Evolutionary conservation across 345 rosid species (phyloP), one percentile per base, ranked within the genome.

Genomic region (Salix udensis): DNA sequence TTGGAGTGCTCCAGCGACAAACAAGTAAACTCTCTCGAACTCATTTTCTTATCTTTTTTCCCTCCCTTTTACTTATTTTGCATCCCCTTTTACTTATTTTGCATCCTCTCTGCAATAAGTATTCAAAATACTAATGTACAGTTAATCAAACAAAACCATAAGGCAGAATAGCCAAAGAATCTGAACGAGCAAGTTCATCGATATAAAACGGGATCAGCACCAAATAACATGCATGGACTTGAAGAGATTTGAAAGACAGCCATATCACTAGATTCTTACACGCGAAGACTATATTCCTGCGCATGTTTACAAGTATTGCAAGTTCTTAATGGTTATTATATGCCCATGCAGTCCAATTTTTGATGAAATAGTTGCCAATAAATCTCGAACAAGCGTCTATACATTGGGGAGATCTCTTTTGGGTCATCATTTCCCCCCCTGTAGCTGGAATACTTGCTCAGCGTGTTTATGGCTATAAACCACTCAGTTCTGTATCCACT

Each of bases 311-410:
- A 10, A 42, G 11, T 9, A 60, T n/a, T 21, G 34, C 7, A 60
- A 68, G 5, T 18, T 42, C 28, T 61, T 44, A 37, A 11, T 31
- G 21, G 24, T 34, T 31, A 31, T 48, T 62, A 4, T 48, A 16
- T 36, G 66, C 53, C 21, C n/a, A 26, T 34, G 81, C 90, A 92
- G 98, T 78, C 97, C 98, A 5, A 92, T 92, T 66, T 92, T 92
- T 79, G 97, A 97, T 68, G 98, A 94, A 84, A 92, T 94, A 36
- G 97, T 94, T 26, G 95, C 97, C 5, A 94, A 89, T 86, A 94
- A 78, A 74, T 85, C 97, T 62, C 85, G 94, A 31, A 31, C 34
- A 31, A 31, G 94, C 52, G 89, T 94, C 28, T 92, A 91, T 75
- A 97, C 98, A 1, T 53, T 92, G 85, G 98, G 91, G 76, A 76